Evolutionary conservation across 2,329 filamentous ascomycete species (phyloP).

Genomic region (Coniella vitis): DNA sequence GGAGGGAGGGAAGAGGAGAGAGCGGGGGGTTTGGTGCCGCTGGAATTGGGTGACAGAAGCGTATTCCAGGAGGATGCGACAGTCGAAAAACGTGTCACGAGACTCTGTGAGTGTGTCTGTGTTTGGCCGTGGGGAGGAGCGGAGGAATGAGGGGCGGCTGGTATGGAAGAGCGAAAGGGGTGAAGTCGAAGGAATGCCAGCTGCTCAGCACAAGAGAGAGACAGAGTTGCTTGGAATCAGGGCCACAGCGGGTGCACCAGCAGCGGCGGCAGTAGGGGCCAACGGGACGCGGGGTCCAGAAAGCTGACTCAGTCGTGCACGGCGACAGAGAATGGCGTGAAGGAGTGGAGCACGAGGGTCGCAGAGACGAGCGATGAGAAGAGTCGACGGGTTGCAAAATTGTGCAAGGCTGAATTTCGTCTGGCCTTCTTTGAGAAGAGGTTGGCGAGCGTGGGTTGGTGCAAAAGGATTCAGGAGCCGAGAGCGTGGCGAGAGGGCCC

Average conservation of each 20-base stretch:
- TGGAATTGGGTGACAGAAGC: neutral
- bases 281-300: conserved; percentile 15
- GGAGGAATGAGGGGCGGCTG: conserved; percentile 1
- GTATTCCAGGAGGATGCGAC: neutral
- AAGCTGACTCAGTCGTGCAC: conserved; percentile 13
- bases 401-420: too few relatives aligned
- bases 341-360: neutral
- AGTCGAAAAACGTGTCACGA: neutral
- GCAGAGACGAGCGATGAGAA: neutral
- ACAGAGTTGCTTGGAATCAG: conserved; percentile 6
- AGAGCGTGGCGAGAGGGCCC: neutral
- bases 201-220: neutral
- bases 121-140: neutral
- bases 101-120: conserved; percentile 3
- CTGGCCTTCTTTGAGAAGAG: too few relatives aligned
- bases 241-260: conserved; percentile 3
- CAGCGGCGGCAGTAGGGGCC: conserved; percentile 8
- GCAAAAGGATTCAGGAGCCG: conserved; percentile 8
- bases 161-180: conserved; percentile 11
- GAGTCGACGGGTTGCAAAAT: neutral
- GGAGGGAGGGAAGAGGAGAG: neutral
- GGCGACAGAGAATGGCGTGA: neutral
- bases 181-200: conserved; percentile 13
- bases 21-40: neutral
- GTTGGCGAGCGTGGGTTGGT: too few relatives aligned